These are phyloP conservation scores for Acaromyces ingoldii DNA, from an alignment of 1,284 basidiomycete genomes.

Conservation along the genomic window DNA sequence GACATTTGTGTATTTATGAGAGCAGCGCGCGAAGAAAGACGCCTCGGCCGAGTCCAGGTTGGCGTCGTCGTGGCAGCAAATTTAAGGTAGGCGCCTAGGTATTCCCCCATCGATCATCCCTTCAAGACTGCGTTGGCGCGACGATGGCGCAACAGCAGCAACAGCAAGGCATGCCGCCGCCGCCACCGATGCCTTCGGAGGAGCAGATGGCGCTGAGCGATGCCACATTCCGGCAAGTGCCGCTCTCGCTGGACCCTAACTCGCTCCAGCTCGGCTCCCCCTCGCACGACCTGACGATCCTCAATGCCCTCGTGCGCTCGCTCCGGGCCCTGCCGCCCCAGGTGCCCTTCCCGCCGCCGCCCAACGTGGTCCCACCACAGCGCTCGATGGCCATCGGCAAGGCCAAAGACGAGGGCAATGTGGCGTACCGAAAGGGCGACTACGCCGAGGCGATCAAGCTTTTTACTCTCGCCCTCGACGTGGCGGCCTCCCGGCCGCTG, in stretches of 20 bases:
- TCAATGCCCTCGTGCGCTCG: conserved; percentile 48
- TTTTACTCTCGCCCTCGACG: conserved; percentile 76
- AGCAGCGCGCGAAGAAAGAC: too few species aligned
- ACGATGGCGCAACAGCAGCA: too few species aligned
- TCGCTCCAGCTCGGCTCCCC: conserved; percentile 21
- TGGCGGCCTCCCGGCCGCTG: conserved; percentile 76
- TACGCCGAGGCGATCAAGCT: conserved; percentile 71
- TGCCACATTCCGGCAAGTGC: conserved; percentile 28
- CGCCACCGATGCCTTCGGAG: conserved; percentile 34
- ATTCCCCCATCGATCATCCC: too few species aligned
- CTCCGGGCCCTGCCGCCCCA: conserved; percentile 36
- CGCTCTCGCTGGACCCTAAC: conserved; percentile 28
- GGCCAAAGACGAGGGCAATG: conserved; percentile 47
- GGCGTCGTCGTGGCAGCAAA: too few species aligned
- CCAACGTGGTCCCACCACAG: conserved; percentile 46
- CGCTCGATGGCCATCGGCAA: conserved; percentile 40
- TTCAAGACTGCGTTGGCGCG: too few species aligned
- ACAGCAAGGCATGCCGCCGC: conserved; percentile 7
- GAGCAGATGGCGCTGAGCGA: conserved; percentile 44
- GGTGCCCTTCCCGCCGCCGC: conserved; percentile 46
- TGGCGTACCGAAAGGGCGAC: conserved; percentile 52
- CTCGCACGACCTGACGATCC: conserved; percentile 37
- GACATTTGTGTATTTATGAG: too few species aligned
- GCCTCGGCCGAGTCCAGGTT: too few species aligned
- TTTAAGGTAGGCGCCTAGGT: too few species aligned